Base-by-base conservation (phyloP, 2,329 filamentous ascomycete species). In the Aureobasidium melanogenum region DNA sequence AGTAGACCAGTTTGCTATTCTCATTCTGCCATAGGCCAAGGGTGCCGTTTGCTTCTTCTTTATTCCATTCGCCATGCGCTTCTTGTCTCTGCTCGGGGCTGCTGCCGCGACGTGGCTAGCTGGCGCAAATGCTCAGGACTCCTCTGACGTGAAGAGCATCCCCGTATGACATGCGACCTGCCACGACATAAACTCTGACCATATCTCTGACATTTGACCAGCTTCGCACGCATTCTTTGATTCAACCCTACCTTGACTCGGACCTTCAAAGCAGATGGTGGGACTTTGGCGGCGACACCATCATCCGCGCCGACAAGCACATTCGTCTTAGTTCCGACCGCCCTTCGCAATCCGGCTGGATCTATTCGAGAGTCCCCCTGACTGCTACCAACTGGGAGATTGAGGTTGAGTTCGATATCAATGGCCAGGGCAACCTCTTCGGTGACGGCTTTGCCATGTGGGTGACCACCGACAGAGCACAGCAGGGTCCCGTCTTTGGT, bases 311-410 rank as follows among this genome's bases (percentile, higher is more conserved):
- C 64, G 85, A 88, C 71, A 81, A 84, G 76, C 97, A 97, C 77
- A 88, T 99, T 68, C 91, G 94, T 68, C 84, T 99, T 62, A 92
- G 92, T 32, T 89, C 91, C 63, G 91, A 97, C 76, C 87, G 88
- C 64, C 89, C 89, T 63, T 97, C 93, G 69, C 91, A 96, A 76
- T 84, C 86, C 69, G 94, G 94, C 70, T 97, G 89, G 89, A 80
- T 97, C 67, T 97, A 93, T 79, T 97, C 92, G 52, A 84, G 92
- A 63, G 90, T 97, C 54, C 94, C 94, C 30, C 78, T 99, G 69
- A 99, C 94, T 10, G 94, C 94, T 48, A 99, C 93, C 44, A 99
- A 99, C 78, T 99, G 94, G 94, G 91, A 97, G 83, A 88, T 99
- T 67, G 89, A 95, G 75, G 83, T 97, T 66, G 94, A 97, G 72